Evolutionary conservation across 805 yeast genomes (phyloP), one percentile per base, ranked within the genome.

Genomic region (Candida cerambycidarum): DNA sequence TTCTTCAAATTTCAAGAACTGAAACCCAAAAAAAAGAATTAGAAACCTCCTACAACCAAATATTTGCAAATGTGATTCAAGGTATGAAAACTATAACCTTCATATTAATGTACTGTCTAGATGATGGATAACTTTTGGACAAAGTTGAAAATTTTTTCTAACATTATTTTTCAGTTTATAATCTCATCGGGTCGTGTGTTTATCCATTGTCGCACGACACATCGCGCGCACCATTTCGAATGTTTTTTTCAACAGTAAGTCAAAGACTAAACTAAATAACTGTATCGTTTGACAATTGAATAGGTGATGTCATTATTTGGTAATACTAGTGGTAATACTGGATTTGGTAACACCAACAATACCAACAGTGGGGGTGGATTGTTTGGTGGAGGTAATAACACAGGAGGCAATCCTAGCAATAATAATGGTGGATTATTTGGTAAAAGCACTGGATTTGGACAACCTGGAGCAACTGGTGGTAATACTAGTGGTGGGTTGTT

Each of bases 111-210:
- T 79, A 80, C 85, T 80, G 85, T 80, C 85, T 79, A 40, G 63
- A 81, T 72, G 80, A 76, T 70, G 83, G 84, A 76, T 67, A 60
- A 72, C 71, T 75, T 78, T 78, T 76, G 83, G 83, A 80, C 82
- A 79, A 78, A 79, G 83, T 78, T 34, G 29, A 34, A 34, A 34
- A 34, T 8, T 34, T n/a, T 32, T 28, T 38, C 24, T 12, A 14
- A 11, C 31, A 13, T 24, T 32, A 23, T 40, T 40, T 33, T 27
- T 18, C 38, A 25, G n/a, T 14, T 29, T 41, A 34, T 35, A 41
- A 14, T 17, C 29, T 23, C 36, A 27, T 27, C 32, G 37, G 25
- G 43, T 40, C 32, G 43, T 40, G 43, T 19, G 21, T 21, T 4
- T 4, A 18, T 9, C 33, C n/a, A n/a, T 7, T 15, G 21, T 30